Percentiles rank a stretch among this genome's conserved stretches.
Evolutionary conservation across 768 basidiomycete species (phyloP).

Genomic region (Tricholoma flavovirens): DNA sequence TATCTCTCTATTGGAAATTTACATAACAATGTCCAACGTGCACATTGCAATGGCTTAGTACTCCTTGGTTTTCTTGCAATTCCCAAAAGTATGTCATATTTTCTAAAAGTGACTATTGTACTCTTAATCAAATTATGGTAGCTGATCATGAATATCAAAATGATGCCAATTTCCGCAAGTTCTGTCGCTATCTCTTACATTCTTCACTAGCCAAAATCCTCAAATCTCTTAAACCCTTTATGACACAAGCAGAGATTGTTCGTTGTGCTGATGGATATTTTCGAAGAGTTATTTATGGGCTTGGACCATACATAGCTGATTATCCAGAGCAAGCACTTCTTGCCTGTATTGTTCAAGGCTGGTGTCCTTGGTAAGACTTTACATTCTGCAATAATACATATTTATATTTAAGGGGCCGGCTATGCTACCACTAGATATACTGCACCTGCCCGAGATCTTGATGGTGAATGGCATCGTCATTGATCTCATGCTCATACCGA

Average conservation of each 20-base stretch:
- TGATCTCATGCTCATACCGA: background rate
- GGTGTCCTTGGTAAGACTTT: conserved; percentile 17
- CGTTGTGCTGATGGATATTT: conserved; percentile 26
- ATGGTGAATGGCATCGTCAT: background rate
- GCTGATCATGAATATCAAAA: conserved; percentile 12
- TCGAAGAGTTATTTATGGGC: conserved; percentile 17
- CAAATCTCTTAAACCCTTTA: conserved; percentile 16
- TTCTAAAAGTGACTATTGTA: too few relatives aligned
- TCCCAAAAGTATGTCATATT: conserved; percentile 3
- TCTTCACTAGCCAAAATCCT: conserved; percentile 19
- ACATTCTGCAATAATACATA: background rate
- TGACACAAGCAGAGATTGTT: conserved; percentile 21
- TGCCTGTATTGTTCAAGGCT: conserved; percentile 26
- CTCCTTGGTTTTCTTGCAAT: conserved; percentile 7
- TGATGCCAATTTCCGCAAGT: conserved; percentile 19
- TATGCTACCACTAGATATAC: background rate
- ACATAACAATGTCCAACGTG: conserved; percentile 6
- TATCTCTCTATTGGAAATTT: conserved; percentile 15
- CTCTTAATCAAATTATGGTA: background rate
- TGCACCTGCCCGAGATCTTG: background rate
- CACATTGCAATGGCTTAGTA: conserved; percentile 3
- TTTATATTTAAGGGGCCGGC: too few relatives aligned
- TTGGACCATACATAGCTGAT: conserved; percentile 18
- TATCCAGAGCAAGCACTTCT: conserved; percentile 31
- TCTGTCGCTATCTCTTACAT: conserved; percentile 27